phyloP scores from a whole-genome alignment of 2,329 filamentous ascomycete genomes.

The Drechmeria coniospora region DNA sequence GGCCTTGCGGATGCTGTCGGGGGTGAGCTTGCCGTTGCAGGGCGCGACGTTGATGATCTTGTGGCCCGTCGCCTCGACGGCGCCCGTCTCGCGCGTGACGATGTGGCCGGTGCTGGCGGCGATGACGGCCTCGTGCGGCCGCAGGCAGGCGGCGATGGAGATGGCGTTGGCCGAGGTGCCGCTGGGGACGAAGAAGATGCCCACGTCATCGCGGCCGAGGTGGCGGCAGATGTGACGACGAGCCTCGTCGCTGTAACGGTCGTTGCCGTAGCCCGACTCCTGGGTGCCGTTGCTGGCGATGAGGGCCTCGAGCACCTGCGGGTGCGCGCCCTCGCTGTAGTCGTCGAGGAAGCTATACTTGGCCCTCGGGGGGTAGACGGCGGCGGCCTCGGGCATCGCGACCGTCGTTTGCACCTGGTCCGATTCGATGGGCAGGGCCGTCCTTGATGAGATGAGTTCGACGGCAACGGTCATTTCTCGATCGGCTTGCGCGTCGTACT shows the following conservation, averaged over 20 bases:
- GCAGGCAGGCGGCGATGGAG: conserved; percentile 33
- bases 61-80: conserved; percentile 34
- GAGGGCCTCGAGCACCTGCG: conserved; percentile 30
- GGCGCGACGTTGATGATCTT: conserved; percentile 33
- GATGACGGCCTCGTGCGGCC: conserved; percentile 35
- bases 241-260: conserved; percentile 26
- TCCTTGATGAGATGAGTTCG: neutral
- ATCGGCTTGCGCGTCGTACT: too few species aligned
- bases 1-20: conserved; percentile 22
- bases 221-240: conserved; percentile 23
- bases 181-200: conserved; percentile 35
- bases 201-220: conserved; percentile 22
- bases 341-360: conserved; percentile 34
- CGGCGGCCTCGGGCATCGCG: conserved; percentile 6
- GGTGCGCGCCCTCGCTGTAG: conserved; percentile 36
- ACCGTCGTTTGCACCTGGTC: conserved; percentile 6
- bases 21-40: conserved; percentile 30
- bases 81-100: conserved; percentile 31
- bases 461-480: too few species aligned
- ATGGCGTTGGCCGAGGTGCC: conserved; percentile 36
- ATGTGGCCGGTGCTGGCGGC: conserved; percentile 33
- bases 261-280: conserved; percentile 30
- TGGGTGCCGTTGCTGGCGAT: conserved; percentile 27
- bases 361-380: conserved; percentile 2
- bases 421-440: neutral